phyloP scores from a whole-genome alignment of 2,329 filamentous ascomycete species.

The Colletotrichum sp. region DNA sequence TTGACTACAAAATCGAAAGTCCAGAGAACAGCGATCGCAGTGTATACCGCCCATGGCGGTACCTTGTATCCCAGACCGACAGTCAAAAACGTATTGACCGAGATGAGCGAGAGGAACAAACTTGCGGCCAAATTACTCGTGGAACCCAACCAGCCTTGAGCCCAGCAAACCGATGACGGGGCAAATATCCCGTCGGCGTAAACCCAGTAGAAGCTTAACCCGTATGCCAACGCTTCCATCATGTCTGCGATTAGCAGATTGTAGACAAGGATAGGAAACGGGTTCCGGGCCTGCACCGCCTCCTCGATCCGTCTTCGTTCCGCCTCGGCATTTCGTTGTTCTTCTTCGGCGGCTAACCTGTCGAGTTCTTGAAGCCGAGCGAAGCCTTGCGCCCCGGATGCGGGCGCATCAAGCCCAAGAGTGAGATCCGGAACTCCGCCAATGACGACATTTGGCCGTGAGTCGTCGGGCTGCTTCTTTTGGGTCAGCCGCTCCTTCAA shows the following conservation, averaged over 20 bases:
- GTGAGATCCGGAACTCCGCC: not conserved
- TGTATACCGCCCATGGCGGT: constrained; percentile 47
- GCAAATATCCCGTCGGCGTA: constrained; percentile 51
- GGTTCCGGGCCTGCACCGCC: constrained; percentile 39
- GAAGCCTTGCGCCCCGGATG: not conserved
- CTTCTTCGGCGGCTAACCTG: not conserved
- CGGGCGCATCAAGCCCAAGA: not conserved
- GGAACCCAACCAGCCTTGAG: constrained; percentile 63
- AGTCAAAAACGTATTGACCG: constrained; percentile 60
- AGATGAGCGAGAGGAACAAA: constrained; percentile 63
- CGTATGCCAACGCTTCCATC: constrained; percentile 60
- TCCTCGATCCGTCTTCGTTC: not conserved
- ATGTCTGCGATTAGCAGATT: constrained; percentile 65
- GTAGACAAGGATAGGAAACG: constrained; percentile 64
- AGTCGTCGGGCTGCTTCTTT: not conserved
- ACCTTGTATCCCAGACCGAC: constrained; percentile 56
- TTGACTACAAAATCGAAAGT: constrained; percentile 36
- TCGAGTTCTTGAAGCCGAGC: not conserved
- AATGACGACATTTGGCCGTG: not conserved
- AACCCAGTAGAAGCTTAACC: constrained; percentile 61
- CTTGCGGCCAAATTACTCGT: constrained; percentile 62
- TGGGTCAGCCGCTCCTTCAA: not conserved
- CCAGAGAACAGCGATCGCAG: constrained; percentile 50
- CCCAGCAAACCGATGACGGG: constrained; percentile 51
- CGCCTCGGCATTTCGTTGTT: not conserved